phyloP scores from a whole-genome alignment of 208 protist species.

The Endotrypanum monterogeii region DNA sequence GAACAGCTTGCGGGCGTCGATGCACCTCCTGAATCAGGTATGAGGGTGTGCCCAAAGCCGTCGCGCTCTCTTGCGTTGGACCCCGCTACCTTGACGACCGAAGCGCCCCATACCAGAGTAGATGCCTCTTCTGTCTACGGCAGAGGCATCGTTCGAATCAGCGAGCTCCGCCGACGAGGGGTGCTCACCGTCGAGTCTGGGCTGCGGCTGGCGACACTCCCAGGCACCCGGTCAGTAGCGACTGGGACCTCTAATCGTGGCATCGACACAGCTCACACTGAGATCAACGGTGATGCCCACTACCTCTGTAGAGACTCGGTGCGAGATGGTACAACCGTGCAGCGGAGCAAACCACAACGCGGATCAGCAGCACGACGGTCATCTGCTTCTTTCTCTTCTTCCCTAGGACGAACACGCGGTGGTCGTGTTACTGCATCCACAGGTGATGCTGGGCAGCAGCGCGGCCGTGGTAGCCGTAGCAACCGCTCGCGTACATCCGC shows the following conservation, averaged over 20 bases:
- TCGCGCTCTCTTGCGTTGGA: background rate
- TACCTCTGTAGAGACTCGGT: background rate
- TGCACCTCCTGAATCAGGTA: background rate
- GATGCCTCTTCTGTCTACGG: slow-evolving; percentile 34
- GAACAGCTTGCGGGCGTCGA: background rate
- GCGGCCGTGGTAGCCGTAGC: background rate
- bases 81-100: background rate
- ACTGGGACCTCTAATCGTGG: background rate
- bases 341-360: background rate
- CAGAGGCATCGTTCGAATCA: slow-evolving; percentile 70
- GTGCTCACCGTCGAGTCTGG: slow-evolving; percentile 18
- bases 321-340: background rate
- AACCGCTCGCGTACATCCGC: background rate
- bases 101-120: background rate
- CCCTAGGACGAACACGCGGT: background rate
- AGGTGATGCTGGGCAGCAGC: background rate
- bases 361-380: background rate
- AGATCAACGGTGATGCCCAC: background rate
- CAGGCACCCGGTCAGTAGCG: background rate
- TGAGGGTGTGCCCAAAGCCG: no score
- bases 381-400: background rate
- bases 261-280: background rate
- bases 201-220: slow-evolving; percentile 12
- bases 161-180: slow-evolving; percentile 49
- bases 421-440: background rate